Percentiles rank a stretch among this genome's conserved stretches.
These are phyloP conservation scores for Larix kaempferi DNA, from an alignment of 75 land plant genomes.

Conservation along the genomic window DNA sequence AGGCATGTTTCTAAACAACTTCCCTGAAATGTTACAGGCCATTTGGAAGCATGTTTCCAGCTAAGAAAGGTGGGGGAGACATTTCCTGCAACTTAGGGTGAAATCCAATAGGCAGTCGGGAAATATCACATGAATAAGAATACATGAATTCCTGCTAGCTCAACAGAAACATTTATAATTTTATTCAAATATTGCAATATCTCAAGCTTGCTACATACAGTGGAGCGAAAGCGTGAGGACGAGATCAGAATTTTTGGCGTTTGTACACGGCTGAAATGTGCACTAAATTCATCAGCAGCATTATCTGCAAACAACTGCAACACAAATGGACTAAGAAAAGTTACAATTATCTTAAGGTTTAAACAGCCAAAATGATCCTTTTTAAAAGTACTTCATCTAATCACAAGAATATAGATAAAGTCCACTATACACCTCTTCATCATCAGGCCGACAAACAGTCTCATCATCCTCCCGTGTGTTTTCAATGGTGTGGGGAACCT, in stretches of 20 bases:
- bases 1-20: no score
- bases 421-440: slow-evolving; percentile 67
- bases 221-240: slow-evolving; percentile 71
- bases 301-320: slow-evolving; percentile 74
- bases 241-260: slow-evolving; percentile 78
- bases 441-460: slow-evolving; percentile 84
- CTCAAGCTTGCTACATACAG: slow-evolving; percentile 35
- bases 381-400: background rate
- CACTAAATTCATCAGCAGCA: slow-evolving; percentile 82
- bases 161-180: background rate
- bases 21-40: no score
- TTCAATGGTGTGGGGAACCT: slow-evolving; percentile 83
- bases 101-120: background rate
- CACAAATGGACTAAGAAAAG: background rate
- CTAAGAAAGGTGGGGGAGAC: no score
- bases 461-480: slow-evolving; percentile 91
- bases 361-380: background rate
- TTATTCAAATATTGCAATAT: background rate
- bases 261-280: slow-evolving; percentile 41
- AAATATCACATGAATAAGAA: background rate
- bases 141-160: background rate
- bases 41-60: no score
- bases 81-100: no score
- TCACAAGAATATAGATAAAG: slow-evolving; percentile 6
- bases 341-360: background rate